phyloP scores from a whole-genome alignment of 2,329 filamentous ascomycete genomes.

The Clonostachys chloroleuca region DNA sequence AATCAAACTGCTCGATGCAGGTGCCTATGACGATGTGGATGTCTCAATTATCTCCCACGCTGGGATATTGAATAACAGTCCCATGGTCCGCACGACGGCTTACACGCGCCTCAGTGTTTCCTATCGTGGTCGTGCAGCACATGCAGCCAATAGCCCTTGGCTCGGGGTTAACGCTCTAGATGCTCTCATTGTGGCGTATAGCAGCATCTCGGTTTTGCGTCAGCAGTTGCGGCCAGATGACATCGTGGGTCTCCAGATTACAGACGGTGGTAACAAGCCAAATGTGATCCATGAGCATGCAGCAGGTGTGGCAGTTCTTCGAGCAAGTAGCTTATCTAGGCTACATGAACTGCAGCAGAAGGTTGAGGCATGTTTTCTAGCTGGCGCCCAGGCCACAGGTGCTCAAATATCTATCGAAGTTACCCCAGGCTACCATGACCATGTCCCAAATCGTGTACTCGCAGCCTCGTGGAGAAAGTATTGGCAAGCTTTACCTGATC shows the following conservation, averaged over 20 bases:
- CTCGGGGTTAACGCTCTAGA: slow-evolving; percentile 30
- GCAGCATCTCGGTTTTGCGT: slow-evolving; percentile 24
- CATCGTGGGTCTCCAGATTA: slow-evolving; percentile 42
- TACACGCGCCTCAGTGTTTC: slow-evolving; percentile 42
- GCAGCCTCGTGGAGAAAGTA: slow-evolving; percentile 35
- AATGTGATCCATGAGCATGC: slow-evolving; percentile 53
- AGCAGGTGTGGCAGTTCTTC: slow-evolving; percentile 23
- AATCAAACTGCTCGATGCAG: slow-evolving; percentile 35
- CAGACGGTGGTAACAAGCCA: slow-evolving; percentile 43
- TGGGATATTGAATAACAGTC: slow-evolving; percentile 33
- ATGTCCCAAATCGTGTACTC: slow-evolving; percentile 47
- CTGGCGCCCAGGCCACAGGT: slow-evolving; percentile 35
- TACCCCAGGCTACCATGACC: slow-evolving; percentile 42
- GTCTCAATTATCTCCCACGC: slow-evolving; percentile 21
- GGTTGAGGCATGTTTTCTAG: slow-evolving; percentile 34
- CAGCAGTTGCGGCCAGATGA: slow-evolving; percentile 30
- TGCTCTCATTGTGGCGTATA: slow-evolving; percentile 26
- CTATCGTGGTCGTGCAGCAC: slow-evolving; percentile 44
- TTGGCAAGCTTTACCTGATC: slow-evolving; percentile 33
- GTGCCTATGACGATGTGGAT: slow-evolving; percentile 32
- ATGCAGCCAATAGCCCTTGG: slow-evolving; percentile 29
- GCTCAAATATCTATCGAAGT: slow-evolving; percentile 34
- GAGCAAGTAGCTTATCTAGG: slow-evolving; percentile 8
- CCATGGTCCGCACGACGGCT: slow-evolving; percentile 46
- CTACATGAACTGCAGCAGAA: slow-evolving; percentile 27